A percentile compares a stretch with the other conserved stretches of the same genome.
These are phyloP conservation scores for Candida chilensis DNA, from an alignment of 805 yeast species.

Conservation along the genomic window DNA sequence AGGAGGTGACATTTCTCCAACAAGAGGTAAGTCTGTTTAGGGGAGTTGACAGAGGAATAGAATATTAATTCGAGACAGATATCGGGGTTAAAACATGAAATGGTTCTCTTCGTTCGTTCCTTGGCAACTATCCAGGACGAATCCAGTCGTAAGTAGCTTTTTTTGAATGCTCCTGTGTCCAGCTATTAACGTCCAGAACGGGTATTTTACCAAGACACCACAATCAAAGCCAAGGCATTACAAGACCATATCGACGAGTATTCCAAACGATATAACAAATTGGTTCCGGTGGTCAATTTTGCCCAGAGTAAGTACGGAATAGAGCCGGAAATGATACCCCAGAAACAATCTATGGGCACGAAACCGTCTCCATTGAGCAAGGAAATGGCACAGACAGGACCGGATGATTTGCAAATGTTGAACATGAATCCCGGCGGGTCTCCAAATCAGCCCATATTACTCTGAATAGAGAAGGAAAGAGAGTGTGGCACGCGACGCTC, in stretches of 20 bases:
- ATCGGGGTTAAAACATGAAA: slow-evolving; percentile 23
- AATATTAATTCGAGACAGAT: slow-evolving; percentile 17
- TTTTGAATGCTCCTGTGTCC: slow-evolving; percentile 28
- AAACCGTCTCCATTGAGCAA: slow-evolving; percentile 6
- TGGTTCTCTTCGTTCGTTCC: slow-evolving; percentile 22
- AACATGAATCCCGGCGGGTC: slow-evolving; percentile 1
- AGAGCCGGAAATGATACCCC: slow-evolving; percentile 36
- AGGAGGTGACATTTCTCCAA: not conserved
- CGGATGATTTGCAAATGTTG: no score
- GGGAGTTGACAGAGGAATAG: slow-evolving; percentile 22
- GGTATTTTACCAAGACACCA: slow-evolving; percentile 24
- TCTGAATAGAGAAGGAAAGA: not conserved
- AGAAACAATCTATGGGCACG: slow-evolving; percentile 10
- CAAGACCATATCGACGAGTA: slow-evolving; percentile 30
- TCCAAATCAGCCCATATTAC: slow-evolving; percentile 2
- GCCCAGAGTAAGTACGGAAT: slow-evolving; percentile 42
- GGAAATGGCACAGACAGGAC: not conserved
- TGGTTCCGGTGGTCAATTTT: slow-evolving; percentile 40
- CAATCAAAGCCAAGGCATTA: slow-evolving; percentile 20
- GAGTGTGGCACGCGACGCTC: slow-evolving; percentile 2
- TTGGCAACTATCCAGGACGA: slow-evolving; percentile 33
- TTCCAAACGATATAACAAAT: slow-evolving; percentile 30
- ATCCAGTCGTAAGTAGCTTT: slow-evolving; percentile 28
- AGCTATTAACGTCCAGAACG: slow-evolving; percentile 26
- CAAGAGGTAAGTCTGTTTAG: slow-evolving; percentile 20